These are phyloP conservation scores for Boechera retrofracta DNA, from an alignment of 345 rosid genomes.

Conservation along the genomic window DNA sequence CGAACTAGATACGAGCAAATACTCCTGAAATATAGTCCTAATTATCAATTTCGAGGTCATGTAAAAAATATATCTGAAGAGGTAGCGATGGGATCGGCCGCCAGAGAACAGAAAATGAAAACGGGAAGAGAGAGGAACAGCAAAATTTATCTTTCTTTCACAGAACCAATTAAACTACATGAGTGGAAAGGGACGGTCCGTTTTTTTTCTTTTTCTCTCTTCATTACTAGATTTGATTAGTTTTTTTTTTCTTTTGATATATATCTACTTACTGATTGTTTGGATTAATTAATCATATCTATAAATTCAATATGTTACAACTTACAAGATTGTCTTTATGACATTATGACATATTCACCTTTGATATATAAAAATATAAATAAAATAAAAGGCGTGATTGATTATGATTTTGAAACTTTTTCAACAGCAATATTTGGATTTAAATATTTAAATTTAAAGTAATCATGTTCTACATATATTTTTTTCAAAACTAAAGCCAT, in stretches of 20 bases:
- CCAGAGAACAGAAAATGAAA: conserved; percentile 12
- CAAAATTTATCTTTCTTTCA: not conserved
- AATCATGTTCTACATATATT: no score
- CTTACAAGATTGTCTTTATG: not conserved
- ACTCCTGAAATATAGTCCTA: not conserved
- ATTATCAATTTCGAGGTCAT: conserved; percentile 2
- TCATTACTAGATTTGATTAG: not conserved
- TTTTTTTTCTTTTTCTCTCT: not conserved
- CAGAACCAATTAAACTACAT: conserved; percentile 8
- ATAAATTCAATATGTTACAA: not conserved
- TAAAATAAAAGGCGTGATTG: no score
- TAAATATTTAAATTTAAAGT: no score
- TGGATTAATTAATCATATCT: conserved; percentile 6
- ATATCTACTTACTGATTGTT: not conserved
- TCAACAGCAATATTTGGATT: no score
- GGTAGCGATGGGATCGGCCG: conserved; percentile 38
- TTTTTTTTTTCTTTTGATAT: not conserved
- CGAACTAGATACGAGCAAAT: conserved; percentile 14
- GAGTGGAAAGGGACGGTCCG: conserved; percentile 30
- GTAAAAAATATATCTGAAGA: not conserved
- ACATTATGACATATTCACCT: conserved; percentile 24
- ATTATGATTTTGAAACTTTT: no score
- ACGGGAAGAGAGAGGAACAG: conserved; percentile 27
- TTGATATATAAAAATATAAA: not conserved
- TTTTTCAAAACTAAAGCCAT: no score